phyloP scores from a whole-genome alignment of 306 rosid genomes.

The Adenanthera pavonina region DNA sequence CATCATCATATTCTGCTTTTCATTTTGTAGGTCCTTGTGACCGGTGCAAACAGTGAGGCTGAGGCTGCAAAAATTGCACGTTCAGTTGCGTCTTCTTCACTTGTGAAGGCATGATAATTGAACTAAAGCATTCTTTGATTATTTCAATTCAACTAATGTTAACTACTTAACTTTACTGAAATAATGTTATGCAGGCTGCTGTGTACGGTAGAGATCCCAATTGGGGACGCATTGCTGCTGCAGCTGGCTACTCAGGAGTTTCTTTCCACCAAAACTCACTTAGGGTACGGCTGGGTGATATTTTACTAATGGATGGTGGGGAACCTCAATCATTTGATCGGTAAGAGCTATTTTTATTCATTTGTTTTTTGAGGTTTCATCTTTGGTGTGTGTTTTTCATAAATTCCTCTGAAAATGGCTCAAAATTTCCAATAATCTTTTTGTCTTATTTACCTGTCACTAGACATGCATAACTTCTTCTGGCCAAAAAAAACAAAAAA shows the following conservation, averaged over 20 bases:
- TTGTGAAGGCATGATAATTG: constrained; percentile 69
- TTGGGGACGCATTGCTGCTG: constrained; percentile 96
- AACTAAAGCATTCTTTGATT: constrained; percentile 17
- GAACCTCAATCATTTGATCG: constrained; percentile 84
- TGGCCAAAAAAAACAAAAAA: neutral
- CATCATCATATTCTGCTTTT: constrained; percentile 32
- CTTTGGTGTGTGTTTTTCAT: constrained; percentile 3
- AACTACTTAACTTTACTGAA: neutral
- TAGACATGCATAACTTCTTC: neutral
- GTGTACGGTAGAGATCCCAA: constrained; percentile 93
- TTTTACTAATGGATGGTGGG: constrained; percentile 82
- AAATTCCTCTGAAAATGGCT: neutral
- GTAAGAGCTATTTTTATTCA: constrained; percentile 38
- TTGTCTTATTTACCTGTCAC: constrained; percentile 4
- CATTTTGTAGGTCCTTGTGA: constrained; percentile 67
- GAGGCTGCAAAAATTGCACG: constrained; percentile 95
- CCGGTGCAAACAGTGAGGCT: constrained; percentile 75
- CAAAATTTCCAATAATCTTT: neutral
- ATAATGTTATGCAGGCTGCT: constrained; percentile 69
- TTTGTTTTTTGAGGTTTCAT: neutral
- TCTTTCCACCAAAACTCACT: constrained; percentile 74
- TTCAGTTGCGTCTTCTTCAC: constrained; percentile 87
- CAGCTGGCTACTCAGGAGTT: constrained; percentile 92
- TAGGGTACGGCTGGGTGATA: constrained; percentile 77
- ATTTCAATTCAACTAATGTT: constrained; percentile 9